Evolutionary conservation across 805 yeast species (phyloP), one percentile per base, ranked within the genome.

Genomic region (Zygoascus biomembranicola): DNA sequence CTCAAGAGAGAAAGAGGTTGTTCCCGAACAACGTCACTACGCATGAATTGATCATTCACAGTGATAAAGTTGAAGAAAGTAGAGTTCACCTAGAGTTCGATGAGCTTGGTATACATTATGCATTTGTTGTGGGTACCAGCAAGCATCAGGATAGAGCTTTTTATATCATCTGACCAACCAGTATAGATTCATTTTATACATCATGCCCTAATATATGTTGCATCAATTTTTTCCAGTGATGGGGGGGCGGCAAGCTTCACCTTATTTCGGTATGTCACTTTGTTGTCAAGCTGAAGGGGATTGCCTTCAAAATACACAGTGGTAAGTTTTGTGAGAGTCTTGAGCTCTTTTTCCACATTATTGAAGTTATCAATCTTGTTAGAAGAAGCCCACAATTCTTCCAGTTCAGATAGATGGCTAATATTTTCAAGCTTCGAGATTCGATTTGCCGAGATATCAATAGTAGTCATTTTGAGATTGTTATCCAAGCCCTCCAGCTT

Each of bases 271-370:
- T 94, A 94, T 50, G 90, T 82, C 1, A 94, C 82, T n/a, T 81
- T 81, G 60, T 85, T 85, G 19, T 77, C 66, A 31, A 70, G 60
- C 62, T 94, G 97, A 18, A 94, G 67, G 2, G 98, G 98, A 65
- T 92, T 92, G 8, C 94, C 92, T 69, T 94, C 99, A 58, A 94
- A 81, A 66, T 94, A 94, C 5, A 94, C 96, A 0, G 96, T 89
- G 50, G 89, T 95, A 51, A 94, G 73, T 5, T 77, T 73, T 1
- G 80, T 78, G 50, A 88, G 71, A 42, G 72, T 71, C 13, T 82
- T 80, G 55, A 94, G 75, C 64, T 88, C 83, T 19, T 76, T 67
- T 50, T 80, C 82, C 47, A 94, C 71, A 50, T 88, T 84, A 35
- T 82, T 81, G 68, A 87, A 90, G 43, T 80, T 73, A 35, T 79